Base-by-base conservation (phyloP, 1,284 basidiomycete species). In the Retiboletus fuscus region DNA sequence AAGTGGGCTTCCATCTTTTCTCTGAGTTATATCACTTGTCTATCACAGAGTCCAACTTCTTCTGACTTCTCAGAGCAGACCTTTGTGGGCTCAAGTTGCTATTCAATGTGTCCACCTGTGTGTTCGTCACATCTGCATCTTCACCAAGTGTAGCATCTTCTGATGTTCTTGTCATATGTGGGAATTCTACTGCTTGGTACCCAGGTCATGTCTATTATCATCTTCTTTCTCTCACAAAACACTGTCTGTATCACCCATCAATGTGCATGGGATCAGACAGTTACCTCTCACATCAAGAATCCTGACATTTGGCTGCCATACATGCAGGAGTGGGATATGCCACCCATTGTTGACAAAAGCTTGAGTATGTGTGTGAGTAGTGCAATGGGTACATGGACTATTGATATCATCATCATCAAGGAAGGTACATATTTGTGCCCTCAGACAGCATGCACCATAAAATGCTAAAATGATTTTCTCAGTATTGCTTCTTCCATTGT, bases 241-340 rank as follows among this genome's bases (percentile, higher is more conserved):
- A 90, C n/a, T n/a, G n/a, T 96, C 66, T 88, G 89, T 43, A 88
- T 95, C 66, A 92, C 94, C 0, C 88, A 93, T 5, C 90, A 91
- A 51, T 87, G 93, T 15, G 95, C 89, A n/a, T 95, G 88, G 88
- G 90, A 91, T 44, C 91, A 96, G 77, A 96, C 95, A 0, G 89
- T 96, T 41, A 83, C 86, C 26, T 95, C 94, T 3, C 88, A 95
- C 3, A 91, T 91, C 13, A 96, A 96, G 78, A 90, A 90, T 0
- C 83, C 87, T 0, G 91, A 93, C n/a, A 96, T 96, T 84, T 96
- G 94, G 94, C 86, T 88, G 72, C 90, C 93, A 0, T 97, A 97
- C 75, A 90, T 95, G 5, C 95, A 97, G 78, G 95, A 96, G 83
- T 96, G 93, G 93, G 88, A 92, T 26, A 77, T 85, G 10, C 95